phyloP scores from a whole-genome alignment of 176 grass and related monocot genomes.

The Metroxylon sagu region DNA sequence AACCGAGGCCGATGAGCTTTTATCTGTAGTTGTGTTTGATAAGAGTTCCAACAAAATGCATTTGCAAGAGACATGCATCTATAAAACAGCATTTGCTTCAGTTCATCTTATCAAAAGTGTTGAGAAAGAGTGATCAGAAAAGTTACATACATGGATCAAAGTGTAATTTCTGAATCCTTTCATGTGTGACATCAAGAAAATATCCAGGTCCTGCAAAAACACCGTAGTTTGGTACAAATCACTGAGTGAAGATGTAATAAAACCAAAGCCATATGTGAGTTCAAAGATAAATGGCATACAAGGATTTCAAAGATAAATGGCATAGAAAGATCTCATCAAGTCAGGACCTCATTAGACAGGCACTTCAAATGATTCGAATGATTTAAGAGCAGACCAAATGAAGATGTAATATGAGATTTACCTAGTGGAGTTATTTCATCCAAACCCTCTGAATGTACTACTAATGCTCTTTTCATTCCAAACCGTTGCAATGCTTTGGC shows the following conservation, averaged over 20 bases:
- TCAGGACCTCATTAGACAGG: not conserved
- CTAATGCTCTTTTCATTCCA: conserved; percentile 88
- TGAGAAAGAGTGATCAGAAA: not conserved
- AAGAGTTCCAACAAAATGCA: no score
- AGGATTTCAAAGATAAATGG: not conserved
- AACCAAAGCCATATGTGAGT: conserved; percentile 9
- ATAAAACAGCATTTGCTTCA: not conserved
- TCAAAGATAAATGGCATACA: conserved; percentile 5
- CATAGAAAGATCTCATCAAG: not conserved
- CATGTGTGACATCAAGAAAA: conserved; percentile 84
- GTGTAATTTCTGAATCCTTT: conserved; percentile 61
- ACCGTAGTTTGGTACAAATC: not conserved
- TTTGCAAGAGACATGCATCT: not conserved
- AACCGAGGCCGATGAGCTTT: no score
- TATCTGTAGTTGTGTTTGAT: no score
- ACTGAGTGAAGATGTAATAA: not conserved
- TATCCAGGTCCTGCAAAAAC: conserved; percentile 71
- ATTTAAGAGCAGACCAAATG: conserved; percentile 8
- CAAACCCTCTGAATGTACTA: conserved; percentile 93
- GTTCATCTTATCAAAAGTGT: conserved; percentile 3
- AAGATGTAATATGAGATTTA: conserved; percentile 20
- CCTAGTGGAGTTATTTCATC: conserved; percentile 99
- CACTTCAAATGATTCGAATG: conserved; percentile 8
- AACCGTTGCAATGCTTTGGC: conserved; percentile 78
- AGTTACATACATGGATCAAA: conserved; percentile 84